Evolutionary conservation across 352 stramenopile species (phyloP), one percentile per base, ranked within the genome.

Genomic region (Blastocystis sp.): DNA sequence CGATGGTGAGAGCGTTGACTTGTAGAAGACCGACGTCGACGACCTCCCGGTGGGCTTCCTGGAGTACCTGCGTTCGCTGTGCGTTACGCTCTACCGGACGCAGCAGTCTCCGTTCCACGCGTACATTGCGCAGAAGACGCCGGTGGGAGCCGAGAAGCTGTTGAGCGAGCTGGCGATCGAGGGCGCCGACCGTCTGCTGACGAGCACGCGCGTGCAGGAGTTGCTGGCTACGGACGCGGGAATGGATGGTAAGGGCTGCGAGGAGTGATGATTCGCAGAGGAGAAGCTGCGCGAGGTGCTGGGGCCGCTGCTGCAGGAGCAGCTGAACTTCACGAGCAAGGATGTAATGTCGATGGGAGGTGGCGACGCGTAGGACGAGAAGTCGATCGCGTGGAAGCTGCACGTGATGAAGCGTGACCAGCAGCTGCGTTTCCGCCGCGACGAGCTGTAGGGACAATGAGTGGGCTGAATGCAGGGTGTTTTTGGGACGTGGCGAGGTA

Each of bases 41-140:
- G 34, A 59, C n/a, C 14, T 81, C 3, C 69, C 69, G 7, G 69
- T 11, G 40, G 69, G 44, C 7, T 81, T 49, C 53, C 61, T 64
- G 21, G 69, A 81, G 21, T 81, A 81, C 42, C 21, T 81, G 46
- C 69, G 69, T 7, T 64, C 40, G 24, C 14, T 81, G 44, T 81
- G 40, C 9, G 40, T 81, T 0, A 32, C 56, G 21, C 40, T 81
- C n/a, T 81, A 81, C 40, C 69, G 69, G n/a, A 81, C 69, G 0
- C 36, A 63, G 14, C 46, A 81, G 40, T 63, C 42, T 64, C 40
- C 29, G 18, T 81, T 81, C 69, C 69, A 81, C 42, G 9, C 40
- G 14, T 81, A n/a, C 29, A 40, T 81, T 1, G 16, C 49, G 4
- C 36, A 38, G 18, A 54, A 64, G 16, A 16, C 69, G 21, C 3